Evolutionary conservation across 164 flowering plant genomes (phyloP).

Genomic region (Vitis riparia): DNA sequence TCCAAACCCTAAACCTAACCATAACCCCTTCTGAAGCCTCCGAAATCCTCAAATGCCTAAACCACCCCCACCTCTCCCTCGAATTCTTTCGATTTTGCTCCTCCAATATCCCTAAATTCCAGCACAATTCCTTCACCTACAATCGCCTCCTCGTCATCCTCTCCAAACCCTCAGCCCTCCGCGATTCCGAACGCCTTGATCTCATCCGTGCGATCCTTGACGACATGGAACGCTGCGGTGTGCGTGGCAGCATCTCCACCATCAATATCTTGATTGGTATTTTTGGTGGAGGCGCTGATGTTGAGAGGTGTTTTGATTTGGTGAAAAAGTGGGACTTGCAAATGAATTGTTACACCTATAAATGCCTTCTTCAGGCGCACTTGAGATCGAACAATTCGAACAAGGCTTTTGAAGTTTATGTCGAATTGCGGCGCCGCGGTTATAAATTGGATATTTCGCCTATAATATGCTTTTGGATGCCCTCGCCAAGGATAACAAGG

Average conservation of each 20-base stretch:
- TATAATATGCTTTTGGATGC: conserved; percentile 87
- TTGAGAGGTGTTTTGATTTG: conserved; percentile 55
- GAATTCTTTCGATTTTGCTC: conserved; percentile 69
- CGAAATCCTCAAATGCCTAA: conserved; percentile 70
- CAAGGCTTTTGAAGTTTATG: conserved; percentile 51
- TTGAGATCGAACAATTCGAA: conserved; percentile 37
- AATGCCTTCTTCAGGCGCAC: conserved; percentile 78
- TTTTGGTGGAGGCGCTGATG: conserved; percentile 29
- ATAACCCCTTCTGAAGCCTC: conserved; percentile 75
- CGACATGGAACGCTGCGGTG: conserved; percentile 55
- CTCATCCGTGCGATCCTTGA: conserved; percentile 34
- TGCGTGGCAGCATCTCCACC: conserved; percentile 72
- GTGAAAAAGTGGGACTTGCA: conserved; percentile 72
- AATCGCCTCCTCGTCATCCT: conserved; percentile 66
- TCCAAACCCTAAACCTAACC: conserved; percentile 49
- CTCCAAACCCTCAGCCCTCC: conserved; percentile 34
- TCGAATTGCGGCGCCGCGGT: conserved; percentile 56
- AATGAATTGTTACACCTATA: conserved; percentile 72
- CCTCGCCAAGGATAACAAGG: conserved; percentile 72
- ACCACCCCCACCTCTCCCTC: conserved; percentile 55
- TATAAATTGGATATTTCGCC: conserved; percentile 61
- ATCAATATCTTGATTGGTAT: conserved; percentile 74
- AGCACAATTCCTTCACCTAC: conserved; percentile 74
- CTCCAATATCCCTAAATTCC: conserved; percentile 50
- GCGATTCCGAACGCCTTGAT: conserved; percentile 25